Base-by-base conservation (phyloP, 78 protist genomes). In the Monosiga brevicollis region DNA sequence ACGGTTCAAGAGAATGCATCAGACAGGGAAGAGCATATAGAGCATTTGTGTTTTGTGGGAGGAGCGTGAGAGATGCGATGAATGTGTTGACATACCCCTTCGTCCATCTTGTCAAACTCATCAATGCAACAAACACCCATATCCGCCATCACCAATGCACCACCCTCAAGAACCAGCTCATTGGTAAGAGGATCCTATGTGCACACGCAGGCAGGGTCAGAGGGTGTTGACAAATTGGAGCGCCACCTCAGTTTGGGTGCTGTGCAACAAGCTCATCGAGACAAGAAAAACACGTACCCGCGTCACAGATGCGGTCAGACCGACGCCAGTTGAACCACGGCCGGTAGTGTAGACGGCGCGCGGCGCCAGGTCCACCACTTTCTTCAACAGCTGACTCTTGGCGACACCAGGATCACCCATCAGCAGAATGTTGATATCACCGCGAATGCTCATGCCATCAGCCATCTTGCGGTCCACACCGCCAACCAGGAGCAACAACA, bases 331-430 rank as follows among this genome's bases (percentile, higher is more conserved):
- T 42, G 90, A 73, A 9, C 99, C 99, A 82, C 95, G 95, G 55
- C 99, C 99, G 0, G 97, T 94, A 23, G 99, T 89, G 87, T 89
- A 92, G 32, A 94, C 86, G 9, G 86, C 83, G 24, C 98, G 88
- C 20, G 96, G 95, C 22, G 95, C 83, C 2, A 94, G 10, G 26
- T 0, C 2, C 0, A 93, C 32, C 40, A 94, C 36, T 38, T 85
- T 80, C 86, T 95, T 95, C 42, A 98, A 93, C 41, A 98, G 78
- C 89, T 98, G 99, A 41, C 96, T 90, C 90, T 98, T 98, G 80
- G 99, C 99, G 2, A 98, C 99, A n/a, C 99, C 99, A 1, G 99
- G 99, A 85, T 98, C 99, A 3, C 99, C 99, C 79, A 75, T 75
- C 24, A 75, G 49, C 34, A 42, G 39, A 2, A 75, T 49, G 49